These are phyloP conservation scores for Fraxinus sp. DNA, from an alignment of 305 asterid species.

Conservation along the genomic window DNA sequence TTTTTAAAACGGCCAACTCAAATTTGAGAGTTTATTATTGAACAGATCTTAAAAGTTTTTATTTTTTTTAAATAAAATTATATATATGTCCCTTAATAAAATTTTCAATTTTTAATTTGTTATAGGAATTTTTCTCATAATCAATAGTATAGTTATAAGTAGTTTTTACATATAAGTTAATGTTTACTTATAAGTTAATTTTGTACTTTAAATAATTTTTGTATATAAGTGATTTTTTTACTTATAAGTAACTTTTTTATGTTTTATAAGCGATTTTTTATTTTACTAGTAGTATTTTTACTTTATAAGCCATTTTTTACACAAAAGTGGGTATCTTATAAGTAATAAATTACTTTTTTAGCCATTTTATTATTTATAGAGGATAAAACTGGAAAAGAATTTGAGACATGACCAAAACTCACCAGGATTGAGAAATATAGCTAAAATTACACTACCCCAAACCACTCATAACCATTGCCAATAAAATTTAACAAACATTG, in stretches of 20 bases:
- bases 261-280: neutral
- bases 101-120: neutral
- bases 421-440: too few relatives aligned
- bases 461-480: neutral
- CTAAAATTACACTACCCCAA: neutral
- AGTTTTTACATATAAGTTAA: too few relatives aligned
- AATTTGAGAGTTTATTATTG: neutral
- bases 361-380: too few relatives aligned
- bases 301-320: neutral
- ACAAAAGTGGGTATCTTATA: neutral
- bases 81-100: neutral
- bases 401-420: neutral
- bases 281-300: neutral
- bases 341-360: too few relatives aligned
- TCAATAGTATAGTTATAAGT: too few relatives aligned
- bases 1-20: neutral
- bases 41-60: too few relatives aligned
- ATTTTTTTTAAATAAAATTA: too few relatives aligned
- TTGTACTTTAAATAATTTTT: neutral
- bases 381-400: neutral
- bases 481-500: too few relatives aligned
- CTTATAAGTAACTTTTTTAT: neutral
- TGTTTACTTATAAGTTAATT: too few relatives aligned
- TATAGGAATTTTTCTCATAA: neutral
- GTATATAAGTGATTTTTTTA: too few relatives aligned